phyloP scores from a whole-genome alignment of 2,329 filamentous ascomycete genomes.

The Xylariaceae sp. region DNA sequence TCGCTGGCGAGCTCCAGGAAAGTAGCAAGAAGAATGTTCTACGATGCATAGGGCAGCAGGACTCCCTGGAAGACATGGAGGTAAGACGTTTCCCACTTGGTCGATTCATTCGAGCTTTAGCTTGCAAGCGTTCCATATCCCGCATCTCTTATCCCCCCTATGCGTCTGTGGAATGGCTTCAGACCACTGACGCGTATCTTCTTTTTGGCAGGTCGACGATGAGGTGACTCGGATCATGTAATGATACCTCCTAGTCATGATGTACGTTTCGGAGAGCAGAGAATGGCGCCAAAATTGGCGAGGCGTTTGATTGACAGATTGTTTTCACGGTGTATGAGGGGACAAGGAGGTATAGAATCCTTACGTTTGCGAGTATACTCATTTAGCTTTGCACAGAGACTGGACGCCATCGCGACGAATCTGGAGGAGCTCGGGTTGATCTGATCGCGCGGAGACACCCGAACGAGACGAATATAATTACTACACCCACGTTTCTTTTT shows the following conservation, averaged over 20 bases:
- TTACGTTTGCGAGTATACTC: conserved; percentile 28
- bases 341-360: conserved; percentile 21
- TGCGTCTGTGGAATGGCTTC: conserved; percentile 22
- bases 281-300: conserved; percentile 10
- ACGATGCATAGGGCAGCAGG: conserved; percentile 92
- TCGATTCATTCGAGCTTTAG: conserved; percentile 7
- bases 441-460: conserved; percentile 25
- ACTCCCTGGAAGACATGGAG: conserved; percentile 98
- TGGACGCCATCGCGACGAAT: conserved; percentile 34
- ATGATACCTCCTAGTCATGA: conserved; percentile 26
- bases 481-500: not conserved
- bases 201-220: conserved; percentile 68
- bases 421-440: conserved; percentile 40
- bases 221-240: conserved; percentile 89
- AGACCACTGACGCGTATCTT: conserved; percentile 48
- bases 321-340: conserved; percentile 16
- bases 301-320: conserved; percentile 10
- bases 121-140: not conserved
- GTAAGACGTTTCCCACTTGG: conserved; percentile 50
- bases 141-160: not conserved
- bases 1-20: conserved; percentile 96
- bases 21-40: conserved; percentile 99
- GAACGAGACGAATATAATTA: not conserved
- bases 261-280: conserved; percentile 26
- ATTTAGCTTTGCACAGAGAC: conserved; percentile 29